Evolutionary conservation across 2,329 filamentous ascomycete genomes (phyloP).

Genomic region (Eutypella sp.): DNA sequence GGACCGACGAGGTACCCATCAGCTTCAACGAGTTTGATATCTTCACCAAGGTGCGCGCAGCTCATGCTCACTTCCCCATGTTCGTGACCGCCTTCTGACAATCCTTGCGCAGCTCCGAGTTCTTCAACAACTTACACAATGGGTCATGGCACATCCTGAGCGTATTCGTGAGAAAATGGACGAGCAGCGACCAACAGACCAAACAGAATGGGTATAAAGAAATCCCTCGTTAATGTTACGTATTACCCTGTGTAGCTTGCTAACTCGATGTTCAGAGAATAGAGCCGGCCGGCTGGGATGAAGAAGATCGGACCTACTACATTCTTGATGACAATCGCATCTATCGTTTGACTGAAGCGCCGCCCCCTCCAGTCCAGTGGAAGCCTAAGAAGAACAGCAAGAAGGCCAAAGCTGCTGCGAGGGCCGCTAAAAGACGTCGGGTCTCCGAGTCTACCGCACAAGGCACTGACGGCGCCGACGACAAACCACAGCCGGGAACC

Average conservation of each 20-base stretch:
- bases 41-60: slow-evolving; percentile 61
- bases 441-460: slow-evolving; percentile 39
- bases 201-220: slow-evolving; percentile 72
- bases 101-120: slow-evolving; percentile 55
- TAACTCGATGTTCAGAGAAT: slow-evolving; percentile 51
- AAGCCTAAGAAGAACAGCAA: slow-evolving; percentile 62
- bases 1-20: slow-evolving; percentile 64
- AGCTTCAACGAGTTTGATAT: slow-evolving; percentile 79
- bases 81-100: slow-evolving; percentile 5
- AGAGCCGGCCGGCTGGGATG: slow-evolving; percentile 83
- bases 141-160: slow-evolving; percentile 84
- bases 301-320: slow-evolving; percentile 79
- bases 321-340: slow-evolving; percentile 91
- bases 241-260: slow-evolving; percentile 25
- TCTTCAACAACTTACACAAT: slow-evolving; percentile 82
- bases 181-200: slow-evolving; percentile 74
- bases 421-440: slow-evolving; percentile 70
- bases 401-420: slow-evolving; percentile 56
- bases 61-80: neutral
- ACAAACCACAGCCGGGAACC: slow-evolving; percentile 25
- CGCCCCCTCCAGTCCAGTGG: slow-evolving; percentile 47
- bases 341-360: slow-evolving; percentile 79
- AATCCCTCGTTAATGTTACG: slow-evolving; percentile 31
- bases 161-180: slow-evolving; percentile 81
- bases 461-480: slow-evolving; percentile 33